Base-by-base conservation (phyloP, 78 protist genomes). In the Polysphondylium violaceum region DNA sequence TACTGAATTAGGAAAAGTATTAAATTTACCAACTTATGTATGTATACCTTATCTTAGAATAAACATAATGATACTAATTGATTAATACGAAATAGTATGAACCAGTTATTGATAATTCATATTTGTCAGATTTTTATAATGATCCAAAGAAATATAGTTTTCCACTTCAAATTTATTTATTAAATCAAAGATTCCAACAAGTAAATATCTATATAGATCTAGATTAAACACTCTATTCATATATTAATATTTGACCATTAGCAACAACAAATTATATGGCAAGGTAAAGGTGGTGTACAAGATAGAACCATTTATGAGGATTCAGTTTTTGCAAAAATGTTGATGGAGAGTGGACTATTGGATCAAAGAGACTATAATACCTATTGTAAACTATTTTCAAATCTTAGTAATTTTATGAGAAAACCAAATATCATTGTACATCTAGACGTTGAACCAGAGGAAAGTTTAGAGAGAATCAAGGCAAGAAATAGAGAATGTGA, bases 261-360 rank as follows among this genome's bases (percentile, higher is more conserved):
- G 63, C 91, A 83, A 69, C 91, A 83, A 83, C 73, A 56, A 21
- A 83, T 83, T 40, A 83, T 83, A 19, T 83, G 91, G 91, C 91
- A 83, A 44, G 79, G 61, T 31, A 83, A 25, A 31, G 95, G 95
- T 44, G 95, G 95, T 59, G 88, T 93, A 1, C 88, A 88, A 17
- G 97, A 95, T 50, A 38, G 97, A 27, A 88, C 95, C 23, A 95
- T 95, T 23, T 95, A 95, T 44, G 97, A 95, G 29, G 97, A 95
- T 83, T 31, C 88, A 43, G 90, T 95, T 1, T 95, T 95, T 64
- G 92, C 94, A 40, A 90, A 73, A 27, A 90, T 95, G 94, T 74
- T 95, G 29, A 40, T 51, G 73, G 95, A 93, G 35, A 29, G 58
- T 60, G 96, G 96, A 14, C 25, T 40, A 12, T 83, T 95, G 67